Conservation (phyloP, 108 stramenopile species). For the Pinguiococcus pyrenoidosus region DNA sequence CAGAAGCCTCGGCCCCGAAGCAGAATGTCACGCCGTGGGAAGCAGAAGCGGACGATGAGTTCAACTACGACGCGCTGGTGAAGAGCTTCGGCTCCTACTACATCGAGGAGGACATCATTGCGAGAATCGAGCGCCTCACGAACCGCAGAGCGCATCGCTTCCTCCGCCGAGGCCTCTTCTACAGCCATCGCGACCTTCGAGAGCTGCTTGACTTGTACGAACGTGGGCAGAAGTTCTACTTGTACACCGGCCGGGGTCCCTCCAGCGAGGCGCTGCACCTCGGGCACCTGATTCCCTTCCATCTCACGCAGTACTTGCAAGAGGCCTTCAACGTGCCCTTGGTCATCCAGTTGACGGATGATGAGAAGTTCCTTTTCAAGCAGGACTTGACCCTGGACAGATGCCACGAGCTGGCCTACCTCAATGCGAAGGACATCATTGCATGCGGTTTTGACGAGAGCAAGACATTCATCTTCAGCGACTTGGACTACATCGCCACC, state of each 20-base stretch:
- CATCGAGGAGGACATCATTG: constrained; percentile 59
- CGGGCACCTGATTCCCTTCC: constrained; percentile 92
- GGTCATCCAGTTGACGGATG: constrained; percentile 98
- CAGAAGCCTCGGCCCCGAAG: neutral
- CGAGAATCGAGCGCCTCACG: constrained; percentile 61
- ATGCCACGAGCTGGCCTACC: constrained; percentile 69
- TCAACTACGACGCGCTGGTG: constrained; percentile 90
- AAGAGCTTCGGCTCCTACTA: constrained; percentile 75
- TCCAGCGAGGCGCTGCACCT: constrained; percentile 85
- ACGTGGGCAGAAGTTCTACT: constrained; percentile 60
- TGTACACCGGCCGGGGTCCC: constrained; percentile 98
- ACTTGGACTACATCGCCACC: constrained; percentile 85
- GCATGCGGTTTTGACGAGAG: constrained; percentile 87
- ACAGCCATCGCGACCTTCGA: constrained; percentile 83
- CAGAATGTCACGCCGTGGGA: constrained; percentile 38
- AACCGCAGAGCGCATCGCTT: constrained; percentile 65
- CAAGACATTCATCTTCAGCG: constrained; percentile 58
- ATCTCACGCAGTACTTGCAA: constrained; percentile 91
- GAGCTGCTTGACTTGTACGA: constrained; percentile 58
- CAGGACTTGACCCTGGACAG: constrained; percentile 43
- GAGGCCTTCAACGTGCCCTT: constrained; percentile 87
- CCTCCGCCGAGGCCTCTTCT: constrained; percentile 88
- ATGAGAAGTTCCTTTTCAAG: constrained; percentile 97
- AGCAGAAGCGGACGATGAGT: constrained; percentile 64
- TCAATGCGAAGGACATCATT: constrained; percentile 98